Percentiles rank a stretch among this genome's conserved stretches.
Conservation (phyloP, 1,284 basidiomycete genomes). For the Apiotrichum siamense region DNA sequence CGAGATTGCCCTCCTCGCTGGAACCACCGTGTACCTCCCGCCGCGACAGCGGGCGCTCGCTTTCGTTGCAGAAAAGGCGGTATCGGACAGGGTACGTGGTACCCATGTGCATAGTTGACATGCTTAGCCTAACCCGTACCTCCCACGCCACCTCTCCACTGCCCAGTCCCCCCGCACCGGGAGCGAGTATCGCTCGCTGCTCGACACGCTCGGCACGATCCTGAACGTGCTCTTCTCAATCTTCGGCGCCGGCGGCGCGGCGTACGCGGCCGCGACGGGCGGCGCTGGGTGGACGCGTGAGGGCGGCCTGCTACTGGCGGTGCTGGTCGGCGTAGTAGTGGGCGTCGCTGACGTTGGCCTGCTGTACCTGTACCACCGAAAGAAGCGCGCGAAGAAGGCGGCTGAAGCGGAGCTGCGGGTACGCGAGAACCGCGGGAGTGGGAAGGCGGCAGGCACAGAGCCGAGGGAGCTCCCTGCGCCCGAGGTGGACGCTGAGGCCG, state of each 20-base stretch:
- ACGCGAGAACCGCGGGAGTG: background rate
- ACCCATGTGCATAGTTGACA: background rate
- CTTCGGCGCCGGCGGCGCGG: conserved; percentile 32
- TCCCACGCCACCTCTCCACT: conserved; percentile 35
- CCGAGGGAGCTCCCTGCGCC: background rate
- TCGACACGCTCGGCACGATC: conserved; percentile 27
- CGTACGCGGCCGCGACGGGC: conserved; percentile 29
- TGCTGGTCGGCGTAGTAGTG: conserved; percentile 32
- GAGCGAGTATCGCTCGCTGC: conserved; percentile 28
- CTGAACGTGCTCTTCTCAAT: conserved; percentile 43
- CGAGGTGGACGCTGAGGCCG: background rate
- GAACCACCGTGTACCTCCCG: conserved; percentile 36
- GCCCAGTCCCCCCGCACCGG: conserved; percentile 22
- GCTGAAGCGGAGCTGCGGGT: background rate
- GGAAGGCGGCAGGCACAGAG: background rate
- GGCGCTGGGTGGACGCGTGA: conserved; percentile 34
- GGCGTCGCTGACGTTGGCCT: conserved; percentile 33
- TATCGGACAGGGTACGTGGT: background rate
- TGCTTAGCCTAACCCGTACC: conserved; percentile 30
- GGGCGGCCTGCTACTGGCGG: conserved; percentile 25
- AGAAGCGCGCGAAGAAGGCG: background rate
- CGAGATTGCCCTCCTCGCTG: conserved; percentile 32
- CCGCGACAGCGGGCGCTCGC: conserved; percentile 21
- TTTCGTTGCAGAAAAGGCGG: background rate
- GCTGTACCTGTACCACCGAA: conserved; percentile 24